These are phyloP conservation scores for Geranium incanum DNA, from an alignment of 441 rosid genomes.

Conservation along the genomic window DNA sequence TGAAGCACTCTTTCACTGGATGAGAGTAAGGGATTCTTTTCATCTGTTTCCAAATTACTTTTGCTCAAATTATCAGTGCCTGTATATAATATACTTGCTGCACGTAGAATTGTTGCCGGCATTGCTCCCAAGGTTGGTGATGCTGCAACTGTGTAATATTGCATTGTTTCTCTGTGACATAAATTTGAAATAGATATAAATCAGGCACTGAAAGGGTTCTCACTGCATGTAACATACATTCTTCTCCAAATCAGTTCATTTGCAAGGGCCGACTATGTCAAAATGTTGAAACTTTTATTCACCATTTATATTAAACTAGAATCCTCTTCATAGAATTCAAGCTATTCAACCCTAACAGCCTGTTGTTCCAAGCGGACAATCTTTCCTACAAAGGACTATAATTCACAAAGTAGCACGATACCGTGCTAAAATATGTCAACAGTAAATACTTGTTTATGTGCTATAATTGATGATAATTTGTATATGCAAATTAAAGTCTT, in stretches of 20 bases:
- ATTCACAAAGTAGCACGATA: too few species aligned
- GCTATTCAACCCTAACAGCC: too few species aligned
- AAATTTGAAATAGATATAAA: neutral
- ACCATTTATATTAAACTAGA: too few species aligned
- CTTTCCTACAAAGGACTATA: neutral
- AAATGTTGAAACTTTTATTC: too few species aligned
- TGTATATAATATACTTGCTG: slow-evolving; percentile 32
- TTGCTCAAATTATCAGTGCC: slow-evolving; percentile 26
- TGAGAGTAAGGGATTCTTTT: slow-evolving; percentile 45
- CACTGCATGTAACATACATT: neutral
- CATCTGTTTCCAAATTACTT: slow-evolving; percentile 43
- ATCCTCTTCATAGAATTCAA: too few species aligned
- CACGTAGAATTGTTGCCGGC: slow-evolving; percentile 22
- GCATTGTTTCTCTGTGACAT: slow-evolving; percentile 31
- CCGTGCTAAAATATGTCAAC: too few species aligned
- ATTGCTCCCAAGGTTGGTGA: slow-evolving; percentile 47
- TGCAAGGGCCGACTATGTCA: neutral
- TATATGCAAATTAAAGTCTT: too few species aligned
- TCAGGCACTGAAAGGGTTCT: neutral
- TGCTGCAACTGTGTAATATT: slow-evolving; percentile 61
- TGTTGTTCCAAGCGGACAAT: too few species aligned
- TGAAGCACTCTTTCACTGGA: slow-evolving; percentile 24
- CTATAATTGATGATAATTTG: too few species aligned
- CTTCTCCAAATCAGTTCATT: neutral
- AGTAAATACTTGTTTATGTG: too few species aligned